Evolutionary conservation across 345 rosid species (phyloP), one percentile per base, ranked within the genome.

Genomic region (Kandelia obovata): DNA sequence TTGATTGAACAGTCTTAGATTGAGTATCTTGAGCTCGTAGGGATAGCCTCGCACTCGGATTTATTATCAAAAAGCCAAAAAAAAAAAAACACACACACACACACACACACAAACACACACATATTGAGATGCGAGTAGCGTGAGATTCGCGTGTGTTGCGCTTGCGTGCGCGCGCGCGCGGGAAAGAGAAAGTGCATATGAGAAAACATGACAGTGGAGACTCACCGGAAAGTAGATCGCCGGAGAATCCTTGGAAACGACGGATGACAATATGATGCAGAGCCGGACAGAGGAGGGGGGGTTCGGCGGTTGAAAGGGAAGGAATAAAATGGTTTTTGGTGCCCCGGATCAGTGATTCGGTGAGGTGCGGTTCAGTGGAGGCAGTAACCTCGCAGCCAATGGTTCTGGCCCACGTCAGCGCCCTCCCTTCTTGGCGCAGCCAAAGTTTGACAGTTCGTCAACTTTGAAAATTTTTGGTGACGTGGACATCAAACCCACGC

Each of bases 221-320:
- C 73, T 6, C 37, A 62, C 73, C 62, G 27, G 66, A 51, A 7
- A 30, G 52, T 16, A 52, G 73, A 61, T 51, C 53, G 53, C 73
- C 66, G 53, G 60, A 26, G 60, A 61, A 61, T 59, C 17, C 16
- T 52, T 15, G 65, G 16, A 23, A 59, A 23, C 7, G 62, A 58
- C 34, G 34, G 66, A 28, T 21, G 53, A 7, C 30, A 27, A 2
- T 11, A 2, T 6, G 16, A 17, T 60, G 49, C 49, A 25, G 27
- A 21, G 25, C 6, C 53, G 27, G 31, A 21, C 7, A 16, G 28
- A 16, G 25, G 21, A 21, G 15, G 23, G 11, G 26, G 0, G 35
- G 7, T 2, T 21, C 5, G 30, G 49, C 27, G 31, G 53, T 20
- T n/a, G 46, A 32, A 15, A 16, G 0, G 27, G 20, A 28, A 27